Conservation (phyloP, 2,329 filamentous ascomycete species). For the Aspergillus calidoustus region DNA sequence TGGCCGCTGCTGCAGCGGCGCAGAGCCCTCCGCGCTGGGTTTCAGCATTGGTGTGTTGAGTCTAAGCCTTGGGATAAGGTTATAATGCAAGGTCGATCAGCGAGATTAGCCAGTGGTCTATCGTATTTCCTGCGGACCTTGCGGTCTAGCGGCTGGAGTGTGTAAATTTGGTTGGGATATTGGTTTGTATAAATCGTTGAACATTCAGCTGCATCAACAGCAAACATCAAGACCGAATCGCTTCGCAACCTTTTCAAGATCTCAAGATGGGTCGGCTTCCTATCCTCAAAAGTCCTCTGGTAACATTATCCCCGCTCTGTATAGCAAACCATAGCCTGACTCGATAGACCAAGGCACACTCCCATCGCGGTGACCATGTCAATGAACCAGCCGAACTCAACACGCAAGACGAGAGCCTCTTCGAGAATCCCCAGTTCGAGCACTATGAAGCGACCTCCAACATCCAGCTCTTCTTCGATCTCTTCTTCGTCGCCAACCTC, state of each 20-base stretch:
- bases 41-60: too few species aligned
- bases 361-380: not conserved
- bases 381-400: not conserved
- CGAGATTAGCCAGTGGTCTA: too few species aligned
- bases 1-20: too few species aligned
- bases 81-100: too few species aligned
- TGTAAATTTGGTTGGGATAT: too few species aligned
- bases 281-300: not conserved
- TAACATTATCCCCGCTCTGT: not conserved
- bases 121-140: too few species aligned
- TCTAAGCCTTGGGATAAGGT: too few species aligned
- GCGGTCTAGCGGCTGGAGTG: too few species aligned
- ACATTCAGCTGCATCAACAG: too few species aligned
- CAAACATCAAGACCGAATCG: too few species aligned
- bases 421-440: slow-evolving; percentile 8
- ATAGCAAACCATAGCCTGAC: not conserved
- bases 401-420: slow-evolving; percentile 7
- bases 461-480: slow-evolving; percentile 8
- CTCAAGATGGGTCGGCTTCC: not conserved
- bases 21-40: too few species aligned
- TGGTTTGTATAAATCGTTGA: too few species aligned
- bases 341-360: not conserved
- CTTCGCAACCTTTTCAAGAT: not conserved
- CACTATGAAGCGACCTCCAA: slow-evolving; percentile 11
- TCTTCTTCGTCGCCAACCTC: slow-evolving; percentile 16